phyloP scores from a whole-genome alignment of 1,139 yeast genomes.

The Pichia kudriavzevii region DNA sequence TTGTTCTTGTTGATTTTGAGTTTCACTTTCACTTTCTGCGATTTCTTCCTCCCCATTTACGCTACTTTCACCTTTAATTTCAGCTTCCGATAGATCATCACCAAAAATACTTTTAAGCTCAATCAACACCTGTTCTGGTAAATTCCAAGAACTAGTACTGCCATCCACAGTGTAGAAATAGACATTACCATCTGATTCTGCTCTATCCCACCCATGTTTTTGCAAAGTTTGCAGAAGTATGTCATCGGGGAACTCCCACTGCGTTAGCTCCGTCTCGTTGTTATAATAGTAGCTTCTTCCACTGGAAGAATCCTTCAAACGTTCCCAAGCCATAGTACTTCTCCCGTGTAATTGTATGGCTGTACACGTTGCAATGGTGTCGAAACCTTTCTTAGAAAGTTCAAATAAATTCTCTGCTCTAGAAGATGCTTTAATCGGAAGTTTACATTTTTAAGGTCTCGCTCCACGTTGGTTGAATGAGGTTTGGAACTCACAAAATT shows the following conservation, averaged over 20 bases:
- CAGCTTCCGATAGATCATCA: slow-evolving; percentile 9
- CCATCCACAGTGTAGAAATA: slow-evolving; percentile 68
- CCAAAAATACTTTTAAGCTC: slow-evolving; percentile 3
- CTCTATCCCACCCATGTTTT: slow-evolving; percentile 53
- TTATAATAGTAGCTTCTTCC: slow-evolving; percentile 62
- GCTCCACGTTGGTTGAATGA: no score
- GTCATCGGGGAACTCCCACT: slow-evolving; percentile 75
- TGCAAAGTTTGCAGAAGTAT: slow-evolving; percentile 31
- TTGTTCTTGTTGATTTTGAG: not conserved
- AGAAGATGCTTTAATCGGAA: no score
- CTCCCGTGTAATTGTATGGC: no score
- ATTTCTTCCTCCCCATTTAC: not conserved
- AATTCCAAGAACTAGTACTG: slow-evolving; percentile 73
- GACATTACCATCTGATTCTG: slow-evolving; percentile 50
- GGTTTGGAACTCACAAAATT: no score
- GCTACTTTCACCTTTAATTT: slow-evolving; percentile 13
- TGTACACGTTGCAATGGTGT: no score
- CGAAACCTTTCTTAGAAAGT: no score
- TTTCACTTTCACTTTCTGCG: not conserved
- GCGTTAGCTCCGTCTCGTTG: slow-evolving; percentile 55
- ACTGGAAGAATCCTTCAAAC: slow-evolving; percentile 57
- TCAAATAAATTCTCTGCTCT: no score
- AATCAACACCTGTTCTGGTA: slow-evolving; percentile 43
- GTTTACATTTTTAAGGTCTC: no score
- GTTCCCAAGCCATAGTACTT: slow-evolving; percentile 47